A percentile compares a stretch with the other conserved stretches of the same genome.
Evolutionary conservation across 345 rosid species (phyloP).

Genomic region (Garcia nutans): DNA sequence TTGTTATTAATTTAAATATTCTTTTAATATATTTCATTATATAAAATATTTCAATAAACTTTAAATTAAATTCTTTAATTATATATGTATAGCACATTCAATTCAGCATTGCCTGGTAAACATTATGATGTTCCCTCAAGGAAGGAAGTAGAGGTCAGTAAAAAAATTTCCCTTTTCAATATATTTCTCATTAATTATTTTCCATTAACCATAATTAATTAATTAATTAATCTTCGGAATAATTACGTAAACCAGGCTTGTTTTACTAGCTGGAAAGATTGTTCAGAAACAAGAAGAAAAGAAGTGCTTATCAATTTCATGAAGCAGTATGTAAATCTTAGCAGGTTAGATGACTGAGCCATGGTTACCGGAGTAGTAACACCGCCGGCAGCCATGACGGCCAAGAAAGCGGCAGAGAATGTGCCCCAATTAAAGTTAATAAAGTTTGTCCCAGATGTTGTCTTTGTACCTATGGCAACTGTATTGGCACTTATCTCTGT

Average conservation of each 20-base stretch:
- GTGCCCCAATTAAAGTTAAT: slow-evolving; percentile 62
- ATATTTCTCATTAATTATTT: background rate
- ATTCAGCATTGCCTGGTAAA: slow-evolving; percentile 84
- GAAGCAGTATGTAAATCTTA: slow-evolving; percentile 37
- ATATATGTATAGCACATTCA: slow-evolving; percentile 50
- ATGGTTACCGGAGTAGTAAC: slow-evolving; percentile 57
- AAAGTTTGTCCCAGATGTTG: slow-evolving; percentile 70
- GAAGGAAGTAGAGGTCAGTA: slow-evolving; percentile 45
- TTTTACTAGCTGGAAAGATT: slow-evolving; percentile 41
- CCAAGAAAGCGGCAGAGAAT: slow-evolving; percentile 80
- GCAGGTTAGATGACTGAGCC: slow-evolving; percentile 57
- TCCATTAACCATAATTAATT: background rate
- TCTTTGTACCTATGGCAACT: slow-evolving; percentile 68
- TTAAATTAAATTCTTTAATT: too few relatives aligned
- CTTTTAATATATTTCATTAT: too few relatives aligned
- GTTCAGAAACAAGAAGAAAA: slow-evolving; percentile 31
- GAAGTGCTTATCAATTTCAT: slow-evolving; percentile 46
- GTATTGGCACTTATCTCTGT: slow-evolving; percentile 58
- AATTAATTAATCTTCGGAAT: too few relatives aligned
- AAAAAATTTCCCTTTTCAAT: background rate
- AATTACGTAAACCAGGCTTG: slow-evolving; percentile 31
- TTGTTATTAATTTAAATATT: too few relatives aligned
- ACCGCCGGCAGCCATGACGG: slow-evolving; percentile 88
- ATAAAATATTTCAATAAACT: too few relatives aligned
- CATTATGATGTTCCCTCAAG: slow-evolving; percentile 72